Evolutionary conservation across 2,329 filamentous ascomycete genomes (phyloP).

Genomic region (Sarocladium oryzae): DNA sequence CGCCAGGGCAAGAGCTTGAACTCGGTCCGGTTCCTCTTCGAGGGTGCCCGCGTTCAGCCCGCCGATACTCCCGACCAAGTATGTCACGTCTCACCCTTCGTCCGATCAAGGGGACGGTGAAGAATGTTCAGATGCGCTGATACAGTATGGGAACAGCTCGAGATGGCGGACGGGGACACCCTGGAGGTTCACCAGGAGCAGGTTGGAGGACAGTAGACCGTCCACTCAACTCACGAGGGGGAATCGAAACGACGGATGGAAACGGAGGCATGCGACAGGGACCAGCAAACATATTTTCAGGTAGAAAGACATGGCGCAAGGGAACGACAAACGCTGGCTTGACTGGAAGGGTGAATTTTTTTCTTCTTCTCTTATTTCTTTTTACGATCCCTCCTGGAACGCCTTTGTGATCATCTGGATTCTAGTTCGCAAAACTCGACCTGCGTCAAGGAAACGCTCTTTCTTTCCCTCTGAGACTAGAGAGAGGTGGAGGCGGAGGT

Average conservation of each 20-base stretch:
- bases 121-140: too few relatives aligned
- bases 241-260: neutral
- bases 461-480: too few relatives aligned
- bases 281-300: neutral
- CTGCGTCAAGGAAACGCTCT: neutral
- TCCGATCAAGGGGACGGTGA: neutral
- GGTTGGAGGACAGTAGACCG: conserved; percentile 65
- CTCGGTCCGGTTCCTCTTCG: conserved; percentile 91
- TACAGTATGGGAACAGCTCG: too few relatives aligned
- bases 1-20: conserved; percentile 81
- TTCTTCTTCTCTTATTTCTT: neutral
- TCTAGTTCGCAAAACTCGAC: neutral
- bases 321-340: conserved; percentile 2
- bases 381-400: too few relatives aligned
- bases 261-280: neutral
- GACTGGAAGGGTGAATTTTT: neutral
- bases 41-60: conserved; percentile 85
- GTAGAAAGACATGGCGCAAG: conserved; percentile 7
- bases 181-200: conserved; percentile 98
- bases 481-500: too few relatives aligned
- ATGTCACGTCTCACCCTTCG: conserved; percentile 35
- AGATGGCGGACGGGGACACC: conserved; percentile 94
- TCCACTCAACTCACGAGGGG: too few relatives aligned
- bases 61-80: conserved; percentile 88
- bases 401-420: conserved; percentile 3